Conservation (phyloP, 345 rosid species). For the Eucalyptus curtisii region DNA sequence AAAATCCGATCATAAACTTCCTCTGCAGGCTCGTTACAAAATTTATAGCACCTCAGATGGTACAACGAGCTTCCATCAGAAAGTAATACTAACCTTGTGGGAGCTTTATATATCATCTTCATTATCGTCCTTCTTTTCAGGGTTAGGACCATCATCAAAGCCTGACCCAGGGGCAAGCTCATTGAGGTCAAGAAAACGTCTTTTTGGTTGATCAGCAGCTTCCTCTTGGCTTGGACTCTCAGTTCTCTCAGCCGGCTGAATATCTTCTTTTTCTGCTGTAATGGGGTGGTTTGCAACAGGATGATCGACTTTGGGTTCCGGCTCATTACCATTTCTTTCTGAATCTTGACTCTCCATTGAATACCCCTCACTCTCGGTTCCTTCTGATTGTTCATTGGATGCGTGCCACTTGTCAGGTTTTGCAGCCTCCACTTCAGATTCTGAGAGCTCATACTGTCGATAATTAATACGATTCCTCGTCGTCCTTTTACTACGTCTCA, state of each 20-base stretch:
- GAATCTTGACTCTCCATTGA: constrained; percentile 54
- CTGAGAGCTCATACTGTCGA: constrained; percentile 71
- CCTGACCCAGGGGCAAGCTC: constrained; percentile 94
- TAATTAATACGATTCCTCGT: constrained; percentile 67
- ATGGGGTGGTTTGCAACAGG: constrained; percentile 19
- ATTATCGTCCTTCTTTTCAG: constrained; percentile 57
- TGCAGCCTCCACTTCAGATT: constrained; percentile 65
- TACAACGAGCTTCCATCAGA: constrained; percentile 22
- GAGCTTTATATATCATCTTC: constrained; percentile 42
- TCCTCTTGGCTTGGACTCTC: constrained; percentile 47
- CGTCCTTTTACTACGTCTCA: constrained; percentile 93
- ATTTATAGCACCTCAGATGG: constrained; percentile 17
- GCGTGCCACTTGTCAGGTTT: constrained; percentile 41
- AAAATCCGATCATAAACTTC: constrained; percentile 10
- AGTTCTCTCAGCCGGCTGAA: constrained; percentile 15
- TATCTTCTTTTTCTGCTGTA: constrained; percentile 29
- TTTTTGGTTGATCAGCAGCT: constrained; percentile 33
- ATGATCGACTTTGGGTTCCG: constrained; percentile 32
- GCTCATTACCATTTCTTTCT: constrained; percentile 38
- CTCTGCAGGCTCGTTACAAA: constrained; percentile 33
- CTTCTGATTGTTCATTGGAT: constrained; percentile 46
- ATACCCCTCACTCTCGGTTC: constrained; percentile 48
- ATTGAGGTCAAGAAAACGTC: constrained; percentile 79
- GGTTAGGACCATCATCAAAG: constrained; percentile 80
- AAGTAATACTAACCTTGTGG: constrained; percentile 13